Evolutionary conservation across 2,329 filamentous ascomycete species (phyloP).

Genomic region (Aspergillus sclerotialis): DNA sequence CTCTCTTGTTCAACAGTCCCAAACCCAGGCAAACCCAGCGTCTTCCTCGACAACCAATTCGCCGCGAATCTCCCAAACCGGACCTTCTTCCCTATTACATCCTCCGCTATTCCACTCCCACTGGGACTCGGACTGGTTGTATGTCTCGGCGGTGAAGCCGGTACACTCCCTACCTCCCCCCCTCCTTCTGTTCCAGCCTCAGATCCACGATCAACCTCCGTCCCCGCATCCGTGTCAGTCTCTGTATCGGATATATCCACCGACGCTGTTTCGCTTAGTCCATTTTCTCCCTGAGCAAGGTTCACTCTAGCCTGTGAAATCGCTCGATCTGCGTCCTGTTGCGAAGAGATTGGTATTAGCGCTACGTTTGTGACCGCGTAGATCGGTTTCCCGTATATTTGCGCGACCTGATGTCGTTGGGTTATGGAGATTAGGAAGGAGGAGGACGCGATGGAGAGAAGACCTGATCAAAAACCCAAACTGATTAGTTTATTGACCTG

Average conservation of each 20-base stretch:
- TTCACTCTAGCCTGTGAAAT: constrained; percentile 56
- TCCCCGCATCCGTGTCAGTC: constrained; percentile 12
- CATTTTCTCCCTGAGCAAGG: constrained; percentile 33
- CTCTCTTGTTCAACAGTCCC: constrained; percentile 56
- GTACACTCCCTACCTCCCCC: constrained; percentile 20
- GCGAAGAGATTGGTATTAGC: constrained; percentile 78
- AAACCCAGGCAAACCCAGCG: constrained; percentile 67
- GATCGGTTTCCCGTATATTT: constrained; percentile 71
- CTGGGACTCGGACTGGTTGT: constrained; percentile 22
- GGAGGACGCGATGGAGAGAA: constrained; percentile 73
- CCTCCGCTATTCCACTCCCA: constrained; percentile 64
- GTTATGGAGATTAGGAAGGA: constrained; percentile 85
- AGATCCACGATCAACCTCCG: too few species aligned
- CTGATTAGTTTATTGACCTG: too few species aligned
- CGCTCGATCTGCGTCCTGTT: constrained; percentile 64
- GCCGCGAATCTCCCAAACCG: constrained; percentile 84
- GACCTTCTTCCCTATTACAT: constrained; percentile 77
- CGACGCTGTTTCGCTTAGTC: constrained; percentile 20
- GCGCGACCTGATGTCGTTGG: constrained; percentile 78
- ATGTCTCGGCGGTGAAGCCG: constrained; percentile 9
- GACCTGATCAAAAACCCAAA: constrained; percentile 47
- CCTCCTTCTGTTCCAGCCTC: constrained; percentile 24
- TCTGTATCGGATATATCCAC: constrained; percentile 16
- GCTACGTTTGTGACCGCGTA: constrained; percentile 86
- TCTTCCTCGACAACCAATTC: constrained; percentile 82